phyloP scores from a whole-genome alignment of 1,139 yeast genomes.

The Suhomyces bribrorum region DNA sequence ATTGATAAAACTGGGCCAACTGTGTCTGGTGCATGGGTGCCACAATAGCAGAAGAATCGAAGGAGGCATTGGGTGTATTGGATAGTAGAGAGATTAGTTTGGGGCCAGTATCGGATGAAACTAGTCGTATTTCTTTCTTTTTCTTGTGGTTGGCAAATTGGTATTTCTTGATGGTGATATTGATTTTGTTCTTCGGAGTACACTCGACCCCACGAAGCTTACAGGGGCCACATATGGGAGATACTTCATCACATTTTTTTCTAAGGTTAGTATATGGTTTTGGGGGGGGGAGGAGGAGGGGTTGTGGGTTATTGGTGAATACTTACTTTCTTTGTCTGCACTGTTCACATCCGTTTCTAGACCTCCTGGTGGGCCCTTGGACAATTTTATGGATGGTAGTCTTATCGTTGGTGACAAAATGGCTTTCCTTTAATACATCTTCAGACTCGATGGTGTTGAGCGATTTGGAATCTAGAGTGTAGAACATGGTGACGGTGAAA shows the following conservation, averaged over 20 bases:
- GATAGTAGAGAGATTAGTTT: not conserved
- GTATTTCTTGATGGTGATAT: slow-evolving; percentile 4
- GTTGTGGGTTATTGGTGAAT: no score
- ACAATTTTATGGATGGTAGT: slow-evolving; percentile 4
- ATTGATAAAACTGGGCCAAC: not conserved
- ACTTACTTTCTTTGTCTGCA: slow-evolving; percentile 8
- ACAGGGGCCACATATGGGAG: slow-evolving; percentile 18
- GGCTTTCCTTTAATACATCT: not conserved
- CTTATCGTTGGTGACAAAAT: not conserved
- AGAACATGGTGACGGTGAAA: slow-evolving; percentile 1
- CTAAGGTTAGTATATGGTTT: slow-evolving; percentile 4
- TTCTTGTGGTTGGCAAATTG: not conserved
- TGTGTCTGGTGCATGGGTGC: not conserved
- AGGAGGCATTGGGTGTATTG: not conserved
- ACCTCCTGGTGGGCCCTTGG: slow-evolving; percentile 5
- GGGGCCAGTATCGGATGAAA: not conserved
- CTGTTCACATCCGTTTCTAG: slow-evolving; percentile 6
- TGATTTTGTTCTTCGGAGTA: slow-evolving; percentile 3
- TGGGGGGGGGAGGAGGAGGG: not conserved
- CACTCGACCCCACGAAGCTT: slow-evolving; percentile 11
- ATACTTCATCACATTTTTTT: slow-evolving; percentile 19
- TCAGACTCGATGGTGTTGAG: slow-evolving; percentile 6
- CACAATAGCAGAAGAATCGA: not conserved
- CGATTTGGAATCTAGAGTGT: slow-evolving; percentile 4
- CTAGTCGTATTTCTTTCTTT: not conserved